These are phyloP conservation scores for Schizophyllum commune DNA, from an alignment of 1,284 basidiomycete species.

Conservation along the genomic window DNA sequence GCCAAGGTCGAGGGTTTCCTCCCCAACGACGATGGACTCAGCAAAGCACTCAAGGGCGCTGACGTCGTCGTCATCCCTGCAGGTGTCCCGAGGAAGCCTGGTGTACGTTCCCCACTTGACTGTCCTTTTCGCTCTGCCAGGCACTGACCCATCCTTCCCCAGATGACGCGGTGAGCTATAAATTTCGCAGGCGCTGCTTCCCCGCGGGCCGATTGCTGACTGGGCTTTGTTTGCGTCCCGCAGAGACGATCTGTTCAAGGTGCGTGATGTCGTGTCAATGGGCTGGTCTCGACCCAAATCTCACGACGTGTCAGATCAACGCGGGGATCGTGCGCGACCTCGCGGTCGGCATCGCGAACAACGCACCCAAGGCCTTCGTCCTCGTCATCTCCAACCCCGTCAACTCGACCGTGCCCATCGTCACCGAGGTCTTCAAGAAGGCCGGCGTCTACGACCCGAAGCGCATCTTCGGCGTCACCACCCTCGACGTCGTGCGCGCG, in stretches of 20 bases:
- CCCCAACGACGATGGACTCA: constrained; percentile 71
- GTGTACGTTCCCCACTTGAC: constrained; percentile 42
- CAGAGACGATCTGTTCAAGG: constrained; percentile 93
- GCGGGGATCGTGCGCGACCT: constrained; percentile 94
- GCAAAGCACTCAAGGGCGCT: constrained; percentile 78
- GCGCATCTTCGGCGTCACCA: constrained; percentile 94
- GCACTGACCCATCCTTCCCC: constrained; percentile 9
- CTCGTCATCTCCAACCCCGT: constrained; percentile 96
- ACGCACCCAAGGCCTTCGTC: constrained; percentile 87
- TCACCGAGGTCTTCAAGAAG: constrained; percentile 93
- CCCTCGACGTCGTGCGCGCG: constrained; percentile 95
- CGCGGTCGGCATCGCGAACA: constrained; percentile 80
- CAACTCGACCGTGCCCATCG: constrained; percentile 97
- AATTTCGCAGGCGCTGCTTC: constrained; percentile 1
- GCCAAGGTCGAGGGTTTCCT: constrained; percentile 75
- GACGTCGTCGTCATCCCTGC: constrained; percentile 95
- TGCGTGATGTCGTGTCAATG: constrained; percentile 20
- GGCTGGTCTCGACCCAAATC: constrained; percentile 3
- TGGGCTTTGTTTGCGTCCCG: constrained; percentile 5
- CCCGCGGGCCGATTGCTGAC: constrained; percentile 7
- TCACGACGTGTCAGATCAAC: constrained; percentile 70
- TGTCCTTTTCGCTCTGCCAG: not conserved
- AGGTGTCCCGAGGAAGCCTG: constrained; percentile 94
- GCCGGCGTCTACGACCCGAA: constrained; percentile 88
- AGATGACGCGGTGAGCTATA: constrained; percentile 68